Percentiles rank a stretch among this genome's conserved stretches.
Conservation (phyloP, 768 basidiomycete genomes). For the Leccinum obscurum region DNA sequence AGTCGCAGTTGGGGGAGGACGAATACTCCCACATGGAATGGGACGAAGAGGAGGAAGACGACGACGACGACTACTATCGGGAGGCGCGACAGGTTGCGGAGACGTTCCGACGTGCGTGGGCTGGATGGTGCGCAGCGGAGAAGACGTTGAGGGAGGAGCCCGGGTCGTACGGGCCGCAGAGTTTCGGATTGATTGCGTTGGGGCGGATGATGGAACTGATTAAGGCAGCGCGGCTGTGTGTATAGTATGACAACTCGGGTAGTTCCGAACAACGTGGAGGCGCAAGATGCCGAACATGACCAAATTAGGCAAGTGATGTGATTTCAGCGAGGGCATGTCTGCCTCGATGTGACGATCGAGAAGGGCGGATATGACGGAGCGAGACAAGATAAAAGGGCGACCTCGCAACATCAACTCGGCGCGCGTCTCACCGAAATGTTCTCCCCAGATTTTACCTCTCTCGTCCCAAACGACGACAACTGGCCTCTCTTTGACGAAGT, state of each 20-base stretch:
- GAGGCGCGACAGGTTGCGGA: conserved; percentile 31
- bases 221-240: conserved; percentile 24
- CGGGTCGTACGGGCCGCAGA: conserved; percentile 39
- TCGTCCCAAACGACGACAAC: conserved; percentile 15
- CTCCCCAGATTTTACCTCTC: conserved; percentile 17
- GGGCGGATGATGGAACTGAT: conserved; percentile 42
- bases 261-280: conserved; percentile 24
- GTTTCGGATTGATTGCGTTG: conserved; percentile 48
- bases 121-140: conserved; percentile 44
- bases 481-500: conserved; percentile 30
- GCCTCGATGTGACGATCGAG: conserved; percentile 28
- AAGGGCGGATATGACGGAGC: conserved; percentile 14
- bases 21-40: conserved; percentile 25
- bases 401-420: conserved; percentile 4
- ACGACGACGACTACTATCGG: conserved; percentile 31
- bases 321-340: conserved; percentile 29
- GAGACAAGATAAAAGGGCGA: conserved; percentile 26
- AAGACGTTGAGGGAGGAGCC: conserved; percentile 25
- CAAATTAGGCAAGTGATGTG: conserved; percentile 22
- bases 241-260: background rate
- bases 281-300: conserved; percentile 22
- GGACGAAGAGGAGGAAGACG: conserved; percentile 19
- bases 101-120: conserved; percentile 42
- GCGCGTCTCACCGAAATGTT: conserved; percentile 15
- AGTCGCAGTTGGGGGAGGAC: conserved; percentile 29